phyloP scores from a whole-genome alignment of 192 early-diverging fungal species.

The Backusella parvicylindrica region DNA sequence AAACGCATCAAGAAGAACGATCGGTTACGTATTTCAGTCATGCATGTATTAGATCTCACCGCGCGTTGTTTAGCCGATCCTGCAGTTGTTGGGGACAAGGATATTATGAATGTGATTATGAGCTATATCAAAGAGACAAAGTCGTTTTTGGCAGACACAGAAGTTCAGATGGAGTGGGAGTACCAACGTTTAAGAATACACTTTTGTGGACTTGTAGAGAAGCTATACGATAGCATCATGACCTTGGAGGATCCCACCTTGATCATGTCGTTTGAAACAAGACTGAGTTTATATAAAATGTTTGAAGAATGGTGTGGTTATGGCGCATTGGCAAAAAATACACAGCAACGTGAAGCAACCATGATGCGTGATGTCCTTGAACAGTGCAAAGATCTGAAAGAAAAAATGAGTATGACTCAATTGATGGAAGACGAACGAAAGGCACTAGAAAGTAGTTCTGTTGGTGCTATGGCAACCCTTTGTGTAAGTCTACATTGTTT shows the following conservation, averaged over 20 bases:
- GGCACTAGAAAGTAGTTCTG: constrained; percentile 70
- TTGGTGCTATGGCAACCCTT: constrained; percentile 88
- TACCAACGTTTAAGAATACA: constrained; percentile 84
- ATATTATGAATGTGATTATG: constrained; percentile 61
- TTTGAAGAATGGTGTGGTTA: constrained; percentile 94
- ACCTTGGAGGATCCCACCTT: constrained; percentile 34
- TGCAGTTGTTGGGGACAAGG: constrained; percentile 54
- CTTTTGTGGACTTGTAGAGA: constrained; percentile 86
- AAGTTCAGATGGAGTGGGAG: constrained; percentile 82
- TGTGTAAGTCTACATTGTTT: constrained; percentile 46
- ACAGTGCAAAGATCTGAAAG: constrained; percentile 60
- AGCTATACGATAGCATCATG: constrained; percentile 73
- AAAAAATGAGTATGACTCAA: constrained; percentile 54
- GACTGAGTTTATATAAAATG: constrained; percentile 73
- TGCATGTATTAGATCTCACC: constrained; percentile 68
- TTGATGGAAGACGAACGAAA: constrained; percentile 78
- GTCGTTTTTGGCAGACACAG: constrained; percentile 71
- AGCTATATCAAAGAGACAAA: constrained; percentile 76
- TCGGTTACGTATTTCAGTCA: constrained; percentile 65
- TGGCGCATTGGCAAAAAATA: constrained; percentile 53
- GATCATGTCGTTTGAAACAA: constrained; percentile 75
- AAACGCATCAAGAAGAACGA: constrained; percentile 63
- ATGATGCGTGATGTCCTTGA: constrained; percentile 71
- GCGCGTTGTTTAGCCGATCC: constrained; percentile 62
- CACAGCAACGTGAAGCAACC: constrained; percentile 60